Conservation (phyloP, 208 protist species). For the Leishmania martiniquensis region DNA sequence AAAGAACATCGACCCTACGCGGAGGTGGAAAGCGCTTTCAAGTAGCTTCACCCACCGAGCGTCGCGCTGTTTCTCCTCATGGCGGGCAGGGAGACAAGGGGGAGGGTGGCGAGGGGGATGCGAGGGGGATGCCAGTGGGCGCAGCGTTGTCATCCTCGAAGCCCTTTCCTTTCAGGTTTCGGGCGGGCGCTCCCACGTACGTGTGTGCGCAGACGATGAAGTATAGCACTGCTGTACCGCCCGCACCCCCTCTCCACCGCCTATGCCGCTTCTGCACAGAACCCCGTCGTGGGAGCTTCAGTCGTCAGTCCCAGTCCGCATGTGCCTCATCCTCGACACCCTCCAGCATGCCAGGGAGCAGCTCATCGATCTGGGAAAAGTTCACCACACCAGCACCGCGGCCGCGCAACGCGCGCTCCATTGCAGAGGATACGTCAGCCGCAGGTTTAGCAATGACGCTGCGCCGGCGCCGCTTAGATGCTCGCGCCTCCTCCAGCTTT, state of each 20-base stretch:
- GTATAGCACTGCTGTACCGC: neutral
- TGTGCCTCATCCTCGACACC: constrained; percentile 46
- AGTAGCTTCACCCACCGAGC: no score
- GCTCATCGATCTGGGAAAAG: constrained; percentile 77
- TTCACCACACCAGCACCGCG: constrained; percentile 65
- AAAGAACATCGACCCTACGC: neutral
- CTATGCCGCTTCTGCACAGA: neutral
- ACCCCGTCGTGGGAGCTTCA: neutral
- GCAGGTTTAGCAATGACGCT: constrained; percentile 47
- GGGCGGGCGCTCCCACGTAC: neutral
- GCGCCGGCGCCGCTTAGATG: constrained; percentile 54
- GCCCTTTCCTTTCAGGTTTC: neutral
- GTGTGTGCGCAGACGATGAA: no score
- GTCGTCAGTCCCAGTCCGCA: constrained; percentile 57
- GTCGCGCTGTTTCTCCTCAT: no score
- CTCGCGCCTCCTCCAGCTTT: constrained; percentile 48
- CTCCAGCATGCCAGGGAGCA: constrained; percentile 71
- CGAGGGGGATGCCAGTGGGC: no score
- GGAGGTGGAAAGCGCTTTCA: no score
- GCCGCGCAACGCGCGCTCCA: constrained; percentile 66
- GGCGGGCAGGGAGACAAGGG: no score
- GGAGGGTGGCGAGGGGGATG: no score
- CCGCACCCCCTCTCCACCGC: no score
- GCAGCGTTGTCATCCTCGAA: neutral
- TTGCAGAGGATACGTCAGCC: constrained; percentile 50